Evolutionary conservation across 73 alveolate species (phyloP).

Genomic region (Paramecium caudatum): DNA sequence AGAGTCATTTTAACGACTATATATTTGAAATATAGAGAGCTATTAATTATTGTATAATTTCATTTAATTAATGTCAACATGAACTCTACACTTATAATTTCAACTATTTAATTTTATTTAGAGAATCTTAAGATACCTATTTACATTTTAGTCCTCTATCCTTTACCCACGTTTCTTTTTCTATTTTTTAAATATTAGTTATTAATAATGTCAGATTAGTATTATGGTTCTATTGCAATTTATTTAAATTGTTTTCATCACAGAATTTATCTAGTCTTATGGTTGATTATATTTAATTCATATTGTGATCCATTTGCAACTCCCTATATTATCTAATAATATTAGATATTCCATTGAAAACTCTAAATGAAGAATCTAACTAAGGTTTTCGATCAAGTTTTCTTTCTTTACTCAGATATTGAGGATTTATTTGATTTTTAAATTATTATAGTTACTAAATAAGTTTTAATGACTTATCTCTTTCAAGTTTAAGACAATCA

Average conservation of each 20-base stretch:
- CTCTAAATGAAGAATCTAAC: slow-evolving; percentile 35
- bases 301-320: slow-evolving; percentile 22
- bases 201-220: not conserved
- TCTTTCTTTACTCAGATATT: slow-evolving; percentile 63
- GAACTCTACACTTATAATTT: not conserved
- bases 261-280: slow-evolving; percentile 53
- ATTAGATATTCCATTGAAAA: slow-evolving; percentile 22
- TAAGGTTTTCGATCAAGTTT: slow-evolving; percentile 60
- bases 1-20: too few relatives aligned
- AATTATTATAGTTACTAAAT: slow-evolving; percentile 2
- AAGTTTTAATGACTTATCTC: slow-evolving; percentile 35
- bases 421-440: not conserved
- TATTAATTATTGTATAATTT: too few relatives aligned
- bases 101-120: slow-evolving; percentile 14
- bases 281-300: slow-evolving; percentile 44
- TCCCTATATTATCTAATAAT: slow-evolving; percentile 19
- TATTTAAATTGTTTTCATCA: slow-evolving; percentile 40
- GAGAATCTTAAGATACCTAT: not conserved
- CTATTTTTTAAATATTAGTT: not conserved
- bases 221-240: not conserved
- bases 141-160: slow-evolving; percentile 27
- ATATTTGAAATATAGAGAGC: too few relatives aligned
- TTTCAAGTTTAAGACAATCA: not conserved
- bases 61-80: too few relatives aligned
- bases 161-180: slow-evolving; percentile 49